Evolutionary conservation across 2,329 filamentous ascomycete species (phyloP).

Genomic region (Aspergillus quadricinctus): DNA sequence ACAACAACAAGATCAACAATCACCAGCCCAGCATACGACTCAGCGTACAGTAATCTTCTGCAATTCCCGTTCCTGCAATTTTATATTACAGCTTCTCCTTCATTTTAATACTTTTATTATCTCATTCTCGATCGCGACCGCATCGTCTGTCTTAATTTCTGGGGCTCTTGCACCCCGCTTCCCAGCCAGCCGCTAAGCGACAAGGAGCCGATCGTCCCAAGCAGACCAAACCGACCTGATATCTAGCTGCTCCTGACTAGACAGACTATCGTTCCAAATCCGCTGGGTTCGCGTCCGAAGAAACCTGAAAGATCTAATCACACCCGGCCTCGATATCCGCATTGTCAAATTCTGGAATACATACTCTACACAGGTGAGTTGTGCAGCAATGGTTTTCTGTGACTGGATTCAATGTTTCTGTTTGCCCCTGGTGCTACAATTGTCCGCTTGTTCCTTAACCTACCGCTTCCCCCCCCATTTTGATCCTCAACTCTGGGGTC

Average conservation of each 20-base stretch:
- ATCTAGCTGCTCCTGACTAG: slow-evolving; percentile 14
- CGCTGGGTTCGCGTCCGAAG: slow-evolving; percentile 16
- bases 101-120: neutral
- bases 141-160: slow-evolving; percentile 8
- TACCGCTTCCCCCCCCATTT: slow-evolving; percentile 1
- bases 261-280: slow-evolving; percentile 7
- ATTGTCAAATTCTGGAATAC: slow-evolving; percentile 7
- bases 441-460: slow-evolving; percentile 4
- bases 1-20: neutral
- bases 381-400: slow-evolving; percentile 12
- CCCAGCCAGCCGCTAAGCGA: slow-evolving; percentile 38
- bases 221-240: slow-evolving; percentile 21
- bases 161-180: slow-evolving; percentile 29
- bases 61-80: neutral
- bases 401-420: slow-evolving; percentile 10
- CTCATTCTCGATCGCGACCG: neutral
- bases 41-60: neutral
- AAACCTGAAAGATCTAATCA: slow-evolving; percentile 5
- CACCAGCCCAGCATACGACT: neutral
- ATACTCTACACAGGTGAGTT: slow-evolving; percentile 15
- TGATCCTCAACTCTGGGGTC: neutral
- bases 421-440: slow-evolving; percentile 9
- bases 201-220: slow-evolving; percentile 33
- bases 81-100: neutral
- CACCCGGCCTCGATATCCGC: slow-evolving; percentile 5